Percentiles rank a stretch among this genome's conserved stretches.
Evolutionary conservation across 1,284 basidiomycete species (phyloP).

Genomic region (Cystobasidium pallidum): DNA sequence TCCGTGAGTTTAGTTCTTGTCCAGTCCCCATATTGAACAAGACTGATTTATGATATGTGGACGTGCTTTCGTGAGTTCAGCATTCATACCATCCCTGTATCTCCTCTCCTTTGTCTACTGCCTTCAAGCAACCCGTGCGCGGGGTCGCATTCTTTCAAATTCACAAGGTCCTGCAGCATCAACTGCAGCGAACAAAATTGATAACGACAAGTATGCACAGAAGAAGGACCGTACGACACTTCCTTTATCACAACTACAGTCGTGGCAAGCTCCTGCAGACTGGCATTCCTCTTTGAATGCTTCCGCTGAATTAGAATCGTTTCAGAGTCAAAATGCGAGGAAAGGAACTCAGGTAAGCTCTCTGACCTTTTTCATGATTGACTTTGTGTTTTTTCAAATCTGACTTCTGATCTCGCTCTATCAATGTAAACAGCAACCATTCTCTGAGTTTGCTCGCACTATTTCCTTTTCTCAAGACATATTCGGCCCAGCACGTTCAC

Average conservation of each 20-base stretch:
- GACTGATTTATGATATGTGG: not conserved
- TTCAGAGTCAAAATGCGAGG: not conserved
- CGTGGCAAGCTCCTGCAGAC: slow-evolving; percentile 10
- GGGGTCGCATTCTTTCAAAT: not conserved
- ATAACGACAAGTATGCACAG: not conserved
- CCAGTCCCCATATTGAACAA: not conserved
- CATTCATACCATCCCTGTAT: slow-evolving; percentile 35
- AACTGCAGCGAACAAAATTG: not conserved
- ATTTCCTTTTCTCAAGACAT: not conserved
- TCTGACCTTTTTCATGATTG: not conserved
- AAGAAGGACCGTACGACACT: too few relatives aligned
- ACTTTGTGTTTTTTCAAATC: too few relatives aligned
- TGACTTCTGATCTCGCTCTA: too few relatives aligned
- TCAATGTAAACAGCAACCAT: too few relatives aligned
- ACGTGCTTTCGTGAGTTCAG: not conserved
- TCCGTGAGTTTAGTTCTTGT: slow-evolving; percentile 15
- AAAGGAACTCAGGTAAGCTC: slow-evolving; percentile 9
- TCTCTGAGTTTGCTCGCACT: not conserved
- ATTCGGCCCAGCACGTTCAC: not conserved
- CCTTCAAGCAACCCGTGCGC: slow-evolving; percentile 23
- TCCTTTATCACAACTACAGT: not conserved
- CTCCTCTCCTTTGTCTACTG: slow-evolving; percentile 36
- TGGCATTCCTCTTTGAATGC: slow-evolving; percentile 12
- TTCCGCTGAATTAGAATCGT: slow-evolving; percentile 3
- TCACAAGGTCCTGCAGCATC: not conserved